A percentile compares a stretch with the other conserved stretches of the same genome.
Conservation (phyloP, 257 asterid species). For the Solanum virginianum region DNA sequence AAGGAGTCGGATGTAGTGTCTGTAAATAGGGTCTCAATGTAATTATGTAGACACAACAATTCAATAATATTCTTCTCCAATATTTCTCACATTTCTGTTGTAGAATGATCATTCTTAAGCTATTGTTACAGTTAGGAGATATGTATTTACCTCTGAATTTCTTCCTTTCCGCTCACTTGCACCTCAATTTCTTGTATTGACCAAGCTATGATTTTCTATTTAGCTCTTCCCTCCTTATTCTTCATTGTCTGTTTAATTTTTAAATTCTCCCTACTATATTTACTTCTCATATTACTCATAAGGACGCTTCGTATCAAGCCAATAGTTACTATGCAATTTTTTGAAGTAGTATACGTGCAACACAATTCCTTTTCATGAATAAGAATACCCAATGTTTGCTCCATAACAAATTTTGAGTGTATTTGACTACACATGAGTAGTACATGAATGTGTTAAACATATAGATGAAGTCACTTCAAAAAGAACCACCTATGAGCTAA, state of each 20-base stretch:
- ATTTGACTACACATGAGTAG: not conserved
- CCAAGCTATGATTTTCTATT: not conserved
- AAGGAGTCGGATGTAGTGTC: no score
- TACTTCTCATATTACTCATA: not conserved
- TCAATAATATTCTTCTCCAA: no score
- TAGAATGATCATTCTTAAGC: not conserved
- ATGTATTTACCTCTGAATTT: not conserved
- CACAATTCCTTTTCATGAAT: not conserved
- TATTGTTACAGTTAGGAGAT: not conserved
- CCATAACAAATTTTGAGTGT: not conserved
- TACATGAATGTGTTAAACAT: no score
- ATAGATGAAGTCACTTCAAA: not conserved
- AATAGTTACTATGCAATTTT: not conserved
- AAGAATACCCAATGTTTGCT: not conserved
- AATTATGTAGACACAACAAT: no score
- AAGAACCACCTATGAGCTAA: no score
- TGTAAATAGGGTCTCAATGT: no score
- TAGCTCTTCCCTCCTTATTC: not conserved
- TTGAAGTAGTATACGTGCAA: not conserved
- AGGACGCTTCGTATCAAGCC: not conserved
- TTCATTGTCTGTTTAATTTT: not conserved
- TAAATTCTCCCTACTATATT: not conserved
- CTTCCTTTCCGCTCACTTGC: not conserved
- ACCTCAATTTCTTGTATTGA: not conserved
- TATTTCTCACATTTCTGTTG: not conserved